Evolutionary conservation across 2,329 filamentous ascomycete species (phyloP), one percentile per base, ranked within the genome.

Genomic region (Aspergillus brunneoviolaceus): DNA sequence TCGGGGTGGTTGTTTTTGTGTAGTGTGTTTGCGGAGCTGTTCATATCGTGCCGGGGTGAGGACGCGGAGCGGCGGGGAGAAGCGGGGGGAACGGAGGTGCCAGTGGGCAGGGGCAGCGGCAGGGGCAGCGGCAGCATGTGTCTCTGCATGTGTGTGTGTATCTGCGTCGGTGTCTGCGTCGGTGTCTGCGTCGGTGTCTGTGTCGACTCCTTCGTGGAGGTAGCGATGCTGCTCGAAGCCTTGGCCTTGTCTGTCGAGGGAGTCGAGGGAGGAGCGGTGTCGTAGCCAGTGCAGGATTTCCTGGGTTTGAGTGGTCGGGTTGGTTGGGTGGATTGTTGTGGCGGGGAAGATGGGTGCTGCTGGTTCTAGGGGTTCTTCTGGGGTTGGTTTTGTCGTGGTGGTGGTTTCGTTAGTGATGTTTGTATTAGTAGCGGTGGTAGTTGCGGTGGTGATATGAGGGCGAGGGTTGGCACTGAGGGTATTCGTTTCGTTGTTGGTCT

Each of bases 11-110:
- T 59, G 35, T 21, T 55, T 51, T 31, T 33, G 42, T 33, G 27
- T 55, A 4, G 51, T 51, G 29, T 39, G 29, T 27, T 55, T 54
- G 14, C 58, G 61, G 7, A 54, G 51, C 49, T 62, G 48, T 31
- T 60, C 58, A 50, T 65, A 64, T 5, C 62, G 52, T 1, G 51
- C 55, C 2, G 64, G 64, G 0, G 64, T 65, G 5, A 64, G 49
- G 48, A 65, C 61, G 0, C 63, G 56, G 4, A 54, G 52, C 14
- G 64, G 64, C n/a, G 64, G 63, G 48, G 59, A 57, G 5, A 60
- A 3, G 2, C 35, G 21, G 6, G 47, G 31, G 12, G 14, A 50
- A 5, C 19, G 11, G 25, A 27, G 33, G 11, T 54, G 39, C 27
- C 27, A 9, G 27, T 29, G 27, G 27, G 27, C 27, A 29, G 27